These are phyloP conservation scores for Teratosphaeria destructans DNA, from an alignment of 2,329 filamentous ascomycete species.

Conservation along the genomic window DNA sequence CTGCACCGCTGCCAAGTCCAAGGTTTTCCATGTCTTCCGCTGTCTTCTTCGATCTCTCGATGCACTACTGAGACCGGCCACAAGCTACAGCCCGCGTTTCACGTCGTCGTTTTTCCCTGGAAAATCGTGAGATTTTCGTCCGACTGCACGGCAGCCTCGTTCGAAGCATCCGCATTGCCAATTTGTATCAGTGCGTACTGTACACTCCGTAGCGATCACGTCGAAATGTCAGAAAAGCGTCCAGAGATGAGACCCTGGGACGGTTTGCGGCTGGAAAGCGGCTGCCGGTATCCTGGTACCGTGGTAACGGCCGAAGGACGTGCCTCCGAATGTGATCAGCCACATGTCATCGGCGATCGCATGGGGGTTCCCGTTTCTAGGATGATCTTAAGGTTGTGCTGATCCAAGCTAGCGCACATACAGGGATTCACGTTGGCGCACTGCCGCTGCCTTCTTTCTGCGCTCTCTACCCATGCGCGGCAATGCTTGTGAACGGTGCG, in stretches of 20 bases:
- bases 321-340: neutral
- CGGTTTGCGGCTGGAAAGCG: neutral
- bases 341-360: conserved; percentile 1
- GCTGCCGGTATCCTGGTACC: neutral
- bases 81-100: neutral
- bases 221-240: neutral
- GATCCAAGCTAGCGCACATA: neutral
- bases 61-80: neutral
- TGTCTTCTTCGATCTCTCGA: neutral
- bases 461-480: neutral
- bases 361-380: neutral
- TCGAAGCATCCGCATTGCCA: neutral
- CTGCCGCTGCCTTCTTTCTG: neutral
- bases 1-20: neutral
- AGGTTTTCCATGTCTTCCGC: neutral
- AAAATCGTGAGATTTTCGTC: neutral
- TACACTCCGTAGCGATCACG: neutral
- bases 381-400: conserved; percentile 1
- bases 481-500: neutral
- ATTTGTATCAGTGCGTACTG: neutral
- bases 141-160: neutral
- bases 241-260: neutral
- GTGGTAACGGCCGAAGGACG: neutral
- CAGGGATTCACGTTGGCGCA: neutral
- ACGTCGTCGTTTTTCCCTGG: neutral